Evolutionary conservation across 495 filamentous ascomycete species (phyloP).

Genomic region (Hypoxylon lienhwacheense): DNA sequence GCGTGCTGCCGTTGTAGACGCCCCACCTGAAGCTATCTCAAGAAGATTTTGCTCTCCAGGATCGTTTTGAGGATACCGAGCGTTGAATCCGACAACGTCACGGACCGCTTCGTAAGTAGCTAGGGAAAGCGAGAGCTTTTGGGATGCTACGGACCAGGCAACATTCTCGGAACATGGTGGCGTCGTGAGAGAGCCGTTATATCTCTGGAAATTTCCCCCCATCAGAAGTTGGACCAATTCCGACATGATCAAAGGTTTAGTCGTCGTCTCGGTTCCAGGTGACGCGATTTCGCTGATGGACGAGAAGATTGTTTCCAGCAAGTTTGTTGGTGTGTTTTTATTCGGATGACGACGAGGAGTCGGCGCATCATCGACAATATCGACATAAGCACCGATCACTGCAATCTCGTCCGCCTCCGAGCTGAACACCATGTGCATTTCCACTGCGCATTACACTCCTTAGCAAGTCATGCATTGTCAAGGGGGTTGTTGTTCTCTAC

Average conservation of each 20-base stretch:
- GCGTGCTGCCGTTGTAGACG: background rate
- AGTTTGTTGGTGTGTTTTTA: constrained; percentile 40
- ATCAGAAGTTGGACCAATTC: constrained; percentile 54
- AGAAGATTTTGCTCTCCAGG: constrained; percentile 59
- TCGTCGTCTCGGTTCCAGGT: constrained; percentile 59
- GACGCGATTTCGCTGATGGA: constrained; percentile 54
- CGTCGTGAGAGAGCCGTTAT: constrained; percentile 67
- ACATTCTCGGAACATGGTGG: constrained; percentile 68
- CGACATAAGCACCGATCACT: constrained; percentile 63
- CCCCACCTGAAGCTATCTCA: constrained; percentile 25
- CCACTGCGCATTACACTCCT: constrained; percentile 52
- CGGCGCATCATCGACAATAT: constrained; percentile 48
- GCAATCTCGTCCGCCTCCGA: constrained; percentile 48
- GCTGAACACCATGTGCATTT: constrained; percentile 69
- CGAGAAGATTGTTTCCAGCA: constrained; percentile 59
- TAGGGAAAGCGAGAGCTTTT: constrained; percentile 56
- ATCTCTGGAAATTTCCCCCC: constrained; percentile 54
- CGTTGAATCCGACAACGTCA: constrained; percentile 65
- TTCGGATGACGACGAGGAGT: constrained; percentile 14
- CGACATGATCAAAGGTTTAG: constrained; percentile 59
- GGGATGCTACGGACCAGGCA: constrained; percentile 57
- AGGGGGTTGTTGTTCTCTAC: constrained; percentile 2
- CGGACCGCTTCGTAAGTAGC: constrained; percentile 58
- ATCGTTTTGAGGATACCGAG: constrained; percentile 61
- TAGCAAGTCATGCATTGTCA: constrained; percentile 5